phyloP scores from a whole-genome alignment of 305 asterid genomes.

The Fraxinus nigra region DNA sequence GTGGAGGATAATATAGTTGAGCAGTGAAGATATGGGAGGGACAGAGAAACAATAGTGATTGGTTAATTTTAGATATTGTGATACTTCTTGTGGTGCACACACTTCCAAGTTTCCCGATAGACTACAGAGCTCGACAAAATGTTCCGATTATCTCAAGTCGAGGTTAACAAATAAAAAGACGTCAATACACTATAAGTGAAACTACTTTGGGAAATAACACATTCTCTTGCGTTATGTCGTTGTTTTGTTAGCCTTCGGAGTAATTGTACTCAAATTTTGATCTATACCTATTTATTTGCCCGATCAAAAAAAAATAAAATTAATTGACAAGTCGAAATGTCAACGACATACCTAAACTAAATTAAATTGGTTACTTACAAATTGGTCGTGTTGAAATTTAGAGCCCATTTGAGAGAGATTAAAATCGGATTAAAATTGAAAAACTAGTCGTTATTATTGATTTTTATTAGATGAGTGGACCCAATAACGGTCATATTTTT shows the following conservation, averaged over 20 bases:
- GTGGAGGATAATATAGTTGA: background rate
- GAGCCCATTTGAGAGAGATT: too few relatives aligned
- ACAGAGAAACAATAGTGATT: conserved; percentile 17
- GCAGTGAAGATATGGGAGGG: conserved; percentile 16
- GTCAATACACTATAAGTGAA: background rate
- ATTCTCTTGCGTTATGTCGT: background rate
- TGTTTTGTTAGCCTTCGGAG: background rate
- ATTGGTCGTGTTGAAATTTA: too few relatives aligned
- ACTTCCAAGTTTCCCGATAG: conserved; percentile 8
- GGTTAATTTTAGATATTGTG: conserved; percentile 22
- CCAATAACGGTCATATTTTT: too few relatives aligned
- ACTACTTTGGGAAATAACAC: background rate
- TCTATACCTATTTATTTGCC: background rate
- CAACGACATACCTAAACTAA: background rate
- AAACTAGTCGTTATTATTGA: too few relatives aligned
- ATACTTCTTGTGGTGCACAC: background rate
- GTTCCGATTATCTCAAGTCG: background rate
- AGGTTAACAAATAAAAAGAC: background rate
- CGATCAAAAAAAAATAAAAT: background rate
- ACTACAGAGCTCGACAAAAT: background rate
- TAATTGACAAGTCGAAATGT: background rate
- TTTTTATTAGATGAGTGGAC: too few relatives aligned
- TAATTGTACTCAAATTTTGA: background rate
- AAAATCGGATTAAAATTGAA: too few relatives aligned
- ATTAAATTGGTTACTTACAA: background rate